Evolutionary conservation across 2,329 filamentous ascomycete genomes (phyloP), one percentile per base, ranked within the genome.

Genomic region (Colletotrichum lini): DNA sequence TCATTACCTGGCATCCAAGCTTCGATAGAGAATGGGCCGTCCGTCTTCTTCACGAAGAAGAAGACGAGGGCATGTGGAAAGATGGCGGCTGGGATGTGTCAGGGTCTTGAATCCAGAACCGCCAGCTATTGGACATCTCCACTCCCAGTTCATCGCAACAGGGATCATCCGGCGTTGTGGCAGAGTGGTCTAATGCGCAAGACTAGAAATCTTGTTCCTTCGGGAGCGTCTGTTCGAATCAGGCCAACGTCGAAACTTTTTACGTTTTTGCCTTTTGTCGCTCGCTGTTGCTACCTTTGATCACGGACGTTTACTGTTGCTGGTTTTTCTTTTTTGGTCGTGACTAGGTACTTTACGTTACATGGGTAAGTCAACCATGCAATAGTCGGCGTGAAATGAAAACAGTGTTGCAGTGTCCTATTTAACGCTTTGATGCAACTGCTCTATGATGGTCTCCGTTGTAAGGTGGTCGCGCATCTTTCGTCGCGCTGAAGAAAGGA

Each of bases 171-270:
- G 64, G 64, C 64, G 64, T 67, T 67, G 64, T 67, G 64, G 64
- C 64, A 67, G 64, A 67, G 56, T 67, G 64, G 64, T 67, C 64
- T 67, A 67, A 67, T 67, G 64, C 64, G 64, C 64, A 67, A 67
- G 64, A 67, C 64, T 67, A 67, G 64, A 67, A 67, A 67, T 67
- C 64, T 67, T 67, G 64, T 67, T 67, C 64, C 64, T 67, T 67
- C 56, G 64, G 64, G 64, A 67, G 64, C 56, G 64, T 67, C 64
- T 67, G 64, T 61, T 67, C 65, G 57, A 67, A 67, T 67, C 57
- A 67, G 57, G 65, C 65, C 65, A 67, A 56, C 53, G 53, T 62
- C 65, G 65, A 52, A 8, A 7, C 2, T 0, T 16, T 3, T 12
- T 10, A 1, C 0, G 10, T 2, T 53, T 61, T 62, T 62, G 18